These are phyloP conservation scores for Pseudevernia furfuracea DNA, from an alignment of 495 filamentous ascomycete genomes.

Conservation along the genomic window DNA sequence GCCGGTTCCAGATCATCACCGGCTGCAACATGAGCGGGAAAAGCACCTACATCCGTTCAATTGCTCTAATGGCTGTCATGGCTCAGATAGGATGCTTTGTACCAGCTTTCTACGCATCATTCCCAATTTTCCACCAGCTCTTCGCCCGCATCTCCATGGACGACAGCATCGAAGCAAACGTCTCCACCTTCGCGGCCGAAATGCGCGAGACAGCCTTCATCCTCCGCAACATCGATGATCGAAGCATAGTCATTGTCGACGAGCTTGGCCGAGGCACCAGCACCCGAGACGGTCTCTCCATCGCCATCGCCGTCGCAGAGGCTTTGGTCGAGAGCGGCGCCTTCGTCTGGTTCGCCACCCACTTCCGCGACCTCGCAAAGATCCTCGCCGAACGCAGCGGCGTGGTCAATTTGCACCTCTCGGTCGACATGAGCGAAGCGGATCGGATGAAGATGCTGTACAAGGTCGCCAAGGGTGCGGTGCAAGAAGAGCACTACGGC, in stretches of 20 bases:
- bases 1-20: constrained; percentile 85
- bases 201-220: constrained; percentile 96
- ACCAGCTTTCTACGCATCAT: constrained; percentile 72
- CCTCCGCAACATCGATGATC: constrained; percentile 62
- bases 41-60: constrained; percentile 82
- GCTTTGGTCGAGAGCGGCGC: constrained; percentile 69
- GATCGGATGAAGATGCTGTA: constrained; percentile 78
- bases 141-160: constrained; percentile 82
- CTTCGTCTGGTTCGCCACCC: constrained; percentile 85
- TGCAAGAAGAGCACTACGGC: constrained; percentile 67
- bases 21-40: constrained; percentile 99
- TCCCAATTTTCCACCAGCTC: constrained; percentile 72
- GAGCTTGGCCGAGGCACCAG: constrained; percentile 91
- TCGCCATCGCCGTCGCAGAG: constrained; percentile 85
- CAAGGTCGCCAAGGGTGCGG: constrained; percentile 61
- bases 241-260: constrained; percentile 79
- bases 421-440: constrained; percentile 52
- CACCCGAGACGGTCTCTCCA: constrained; percentile 76
- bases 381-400: constrained; percentile 66
- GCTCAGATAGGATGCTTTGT: constrained; percentile 90
- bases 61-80: constrained; percentile 83
- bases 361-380: constrained; percentile 75
- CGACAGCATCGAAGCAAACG: constrained; percentile 83
- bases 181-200: constrained; percentile 88
- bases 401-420: constrained; percentile 75